Percentiles rank a stretch among this genome's conserved stretches.
Evolutionary conservation across 352 stramenopile species (phyloP).

Genomic region (Peronosclerospora sorghi): DNA sequence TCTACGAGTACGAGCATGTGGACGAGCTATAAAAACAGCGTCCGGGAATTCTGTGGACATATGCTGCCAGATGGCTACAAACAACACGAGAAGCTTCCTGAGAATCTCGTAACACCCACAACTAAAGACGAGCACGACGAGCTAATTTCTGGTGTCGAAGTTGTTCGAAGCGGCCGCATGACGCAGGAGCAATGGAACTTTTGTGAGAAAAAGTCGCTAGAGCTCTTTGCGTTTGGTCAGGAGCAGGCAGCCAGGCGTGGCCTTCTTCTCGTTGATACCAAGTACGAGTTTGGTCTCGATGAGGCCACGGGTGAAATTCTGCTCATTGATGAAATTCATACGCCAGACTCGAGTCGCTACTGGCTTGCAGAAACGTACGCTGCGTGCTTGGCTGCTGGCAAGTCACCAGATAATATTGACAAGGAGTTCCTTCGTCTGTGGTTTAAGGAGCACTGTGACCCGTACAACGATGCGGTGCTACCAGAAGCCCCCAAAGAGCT

Average conservation of each 20-base stretch:
- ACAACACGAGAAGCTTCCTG: conserved; percentile 95
- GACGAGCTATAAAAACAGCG: conserved; percentile 97
- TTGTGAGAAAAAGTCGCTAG: conserved; percentile 87
- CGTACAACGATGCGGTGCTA: conserved; percentile 93
- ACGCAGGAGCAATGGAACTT: conserved; percentile 94
- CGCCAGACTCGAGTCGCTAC: conserved; percentile 95
- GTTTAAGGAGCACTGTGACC: conserved; percentile 97
- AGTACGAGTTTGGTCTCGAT: conserved; percentile 85
- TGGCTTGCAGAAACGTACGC: conserved; percentile 88
- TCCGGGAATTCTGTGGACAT: conserved; percentile 95
- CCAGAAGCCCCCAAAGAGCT: conserved; percentile 94
- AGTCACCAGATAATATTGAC: conserved; percentile 98
- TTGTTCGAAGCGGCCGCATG: conserved; percentile 92
- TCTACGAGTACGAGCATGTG: conserved; percentile 98
- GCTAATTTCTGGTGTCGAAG: conserved; percentile 91
- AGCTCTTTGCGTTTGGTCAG: conserved; percentile 90
- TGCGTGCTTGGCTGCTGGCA: conserved; percentile 67
- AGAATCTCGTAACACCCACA: conserved; percentile 96
- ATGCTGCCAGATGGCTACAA: conserved; percentile 87
- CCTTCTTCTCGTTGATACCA: conserved; percentile 98
- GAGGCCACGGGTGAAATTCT: conserved; percentile 86
- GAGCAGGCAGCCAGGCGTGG: conserved; percentile 84
- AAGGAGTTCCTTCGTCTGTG: conserved; percentile 99
- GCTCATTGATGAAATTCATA: conserved; percentile 98
- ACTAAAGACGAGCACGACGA: conserved; percentile 98